phyloP scores from a whole-genome alignment of 495 filamentous ascomycete genomes.

The Penicillium mononematosum region DNA sequence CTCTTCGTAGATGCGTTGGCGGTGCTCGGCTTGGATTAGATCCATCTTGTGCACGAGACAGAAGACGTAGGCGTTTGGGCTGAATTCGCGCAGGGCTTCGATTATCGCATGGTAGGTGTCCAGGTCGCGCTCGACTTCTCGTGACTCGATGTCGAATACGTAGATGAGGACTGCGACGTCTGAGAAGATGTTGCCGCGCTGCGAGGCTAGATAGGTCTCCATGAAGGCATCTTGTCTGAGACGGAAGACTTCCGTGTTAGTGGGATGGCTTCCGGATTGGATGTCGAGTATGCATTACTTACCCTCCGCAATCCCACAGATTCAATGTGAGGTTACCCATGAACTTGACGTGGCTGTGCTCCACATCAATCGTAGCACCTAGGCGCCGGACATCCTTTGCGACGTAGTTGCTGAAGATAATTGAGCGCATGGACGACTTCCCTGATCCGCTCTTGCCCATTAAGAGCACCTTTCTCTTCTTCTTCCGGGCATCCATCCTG shows the following conservation, averaged over 20 bases:
- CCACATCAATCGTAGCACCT: conserved; percentile 97
- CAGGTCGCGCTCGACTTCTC: conserved; percentile 87
- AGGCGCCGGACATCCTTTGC: conserved; percentile 92
- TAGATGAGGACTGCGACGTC: conserved; percentile 97
- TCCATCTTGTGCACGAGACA: conserved; percentile 98
- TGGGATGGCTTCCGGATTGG: background rate
- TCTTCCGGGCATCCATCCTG: conserved; percentile 49
- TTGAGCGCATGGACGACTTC: conserved; percentile 98
- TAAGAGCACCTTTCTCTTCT: conserved; percentile 58
- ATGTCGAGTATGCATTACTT: conserved; percentile 21
- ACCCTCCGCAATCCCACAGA: conserved; percentile 97
- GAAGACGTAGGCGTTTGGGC: conserved; percentile 80
- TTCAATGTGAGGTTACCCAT: conserved; percentile 95
- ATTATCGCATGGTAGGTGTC: conserved; percentile 86
- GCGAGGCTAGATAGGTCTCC: conserved; percentile 92
- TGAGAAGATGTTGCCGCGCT: conserved; percentile 92
- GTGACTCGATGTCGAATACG: conserved; percentile 96
- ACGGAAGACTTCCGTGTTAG: background rate
- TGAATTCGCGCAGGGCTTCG: conserved; percentile 78
- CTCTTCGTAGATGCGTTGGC: conserved; percentile 78
- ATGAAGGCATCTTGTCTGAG: conserved; percentile 94
- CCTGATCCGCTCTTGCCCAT: conserved; percentile 97
- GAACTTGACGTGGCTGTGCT: conserved; percentile 97
- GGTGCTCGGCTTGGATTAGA: conserved; percentile 76
- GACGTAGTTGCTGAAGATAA: conserved; percentile 97